phyloP scores from a whole-genome alignment of 257 asterid genomes.

The Nicotiana paniculata region DNA sequence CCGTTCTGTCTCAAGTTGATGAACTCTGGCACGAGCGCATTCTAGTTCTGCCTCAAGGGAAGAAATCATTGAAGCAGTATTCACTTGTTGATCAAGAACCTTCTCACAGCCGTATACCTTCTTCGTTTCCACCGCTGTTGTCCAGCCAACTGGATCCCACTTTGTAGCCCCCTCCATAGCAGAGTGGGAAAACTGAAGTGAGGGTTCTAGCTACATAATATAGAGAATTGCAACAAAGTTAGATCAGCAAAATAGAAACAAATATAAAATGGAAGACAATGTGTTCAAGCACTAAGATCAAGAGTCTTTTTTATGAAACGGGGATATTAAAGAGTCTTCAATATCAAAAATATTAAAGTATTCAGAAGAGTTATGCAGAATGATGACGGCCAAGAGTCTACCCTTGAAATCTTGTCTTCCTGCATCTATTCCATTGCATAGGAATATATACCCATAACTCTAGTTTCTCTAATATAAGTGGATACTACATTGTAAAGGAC shows the following conservation, averaged over 20 bases:
- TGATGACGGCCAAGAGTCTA: neutral
- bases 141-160: slow-evolving; percentile 54
- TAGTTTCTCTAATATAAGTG: neutral
- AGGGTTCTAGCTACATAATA: slow-evolving; percentile 30
- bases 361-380: neutral
- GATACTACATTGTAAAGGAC: neutral
- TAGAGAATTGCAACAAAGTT: neutral
- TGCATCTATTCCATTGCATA: neutral
- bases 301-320: neutral
- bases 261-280: neutral
- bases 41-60: slow-evolving; percentile 52
- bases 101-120: slow-evolving; percentile 26
- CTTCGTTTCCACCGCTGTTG: slow-evolving; percentile 23
- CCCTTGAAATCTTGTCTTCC: neutral
- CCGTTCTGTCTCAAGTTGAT: slow-evolving; percentile 50
- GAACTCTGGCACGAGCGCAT: slow-evolving; percentile 43
- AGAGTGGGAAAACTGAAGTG: slow-evolving; percentile 31
- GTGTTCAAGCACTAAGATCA: neutral
- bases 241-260: neutral
- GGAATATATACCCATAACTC: neutral
- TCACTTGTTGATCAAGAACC: slow-evolving; percentile 21
- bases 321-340: neutral
- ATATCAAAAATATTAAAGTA: neutral
- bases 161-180: slow-evolving; percentile 67
- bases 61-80: slow-evolving; percentile 34